phyloP scores from a whole-genome alignment of 176 grass and related monocot genomes.

The Stipa capillata region DNA sequence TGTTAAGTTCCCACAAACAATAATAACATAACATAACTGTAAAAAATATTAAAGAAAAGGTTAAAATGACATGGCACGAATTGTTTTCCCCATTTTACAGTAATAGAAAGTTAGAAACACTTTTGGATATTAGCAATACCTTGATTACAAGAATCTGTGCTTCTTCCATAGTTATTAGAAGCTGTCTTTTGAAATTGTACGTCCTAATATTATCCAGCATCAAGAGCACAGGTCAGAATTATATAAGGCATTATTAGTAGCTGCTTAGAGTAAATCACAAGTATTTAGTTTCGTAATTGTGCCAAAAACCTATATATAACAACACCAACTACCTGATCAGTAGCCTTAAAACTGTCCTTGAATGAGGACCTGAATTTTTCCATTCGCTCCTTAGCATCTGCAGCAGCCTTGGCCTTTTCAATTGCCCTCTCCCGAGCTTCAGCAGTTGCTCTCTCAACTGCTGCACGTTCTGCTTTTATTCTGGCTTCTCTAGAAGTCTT shows the following conservation, averaged over 20 bases:
- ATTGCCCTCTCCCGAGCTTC: conserved; percentile 84
- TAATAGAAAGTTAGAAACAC: neutral
- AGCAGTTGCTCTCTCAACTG: conserved; percentile 80
- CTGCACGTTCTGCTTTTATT: conserved; percentile 81
- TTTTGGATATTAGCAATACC: conserved; percentile 24
- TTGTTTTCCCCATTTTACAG: neutral
- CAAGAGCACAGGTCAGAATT: conserved; percentile 7
- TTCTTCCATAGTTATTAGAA: conserved; percentile 33
- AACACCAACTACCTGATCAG: conserved; percentile 53
- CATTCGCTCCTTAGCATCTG: conserved; percentile 59
- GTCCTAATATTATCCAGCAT: conserved; percentile 45
- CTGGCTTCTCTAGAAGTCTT: conserved; percentile 70
- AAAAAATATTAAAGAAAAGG: neutral
- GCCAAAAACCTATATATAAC: neutral
- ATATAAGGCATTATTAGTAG: neutral
- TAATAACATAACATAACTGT: neutral
- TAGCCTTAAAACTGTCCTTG: conserved; percentile 51
- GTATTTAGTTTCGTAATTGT: neutral
- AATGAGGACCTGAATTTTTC: conserved; percentile 48
- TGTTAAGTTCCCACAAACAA: neutral
- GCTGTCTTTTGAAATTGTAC: conserved; percentile 46
- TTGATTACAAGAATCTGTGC: conserved; percentile 37
- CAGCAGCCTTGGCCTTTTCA: conserved; percentile 76
- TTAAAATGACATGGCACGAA: neutral
- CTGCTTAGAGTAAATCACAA: neutral